These are phyloP conservation scores for Casuarina equisetifolia DNA, from an alignment of 306 rosid genomes.

Conservation along the genomic window DNA sequence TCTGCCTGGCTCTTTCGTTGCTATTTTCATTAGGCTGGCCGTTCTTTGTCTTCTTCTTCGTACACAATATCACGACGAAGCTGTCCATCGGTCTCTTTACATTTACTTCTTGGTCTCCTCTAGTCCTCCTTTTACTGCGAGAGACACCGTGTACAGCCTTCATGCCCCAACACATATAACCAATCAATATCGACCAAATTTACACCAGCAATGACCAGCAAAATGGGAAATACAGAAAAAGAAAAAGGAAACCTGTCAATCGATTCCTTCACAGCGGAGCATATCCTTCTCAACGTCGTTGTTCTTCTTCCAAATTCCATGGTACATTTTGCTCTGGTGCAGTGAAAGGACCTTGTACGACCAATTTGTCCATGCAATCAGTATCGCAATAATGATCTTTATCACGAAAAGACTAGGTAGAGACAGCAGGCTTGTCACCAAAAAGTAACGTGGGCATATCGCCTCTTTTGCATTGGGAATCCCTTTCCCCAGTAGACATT, in stretches of 20 bases:
- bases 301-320: not conserved
- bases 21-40: not conserved
- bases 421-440: not conserved
- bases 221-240: not conserved
- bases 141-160: not conserved
- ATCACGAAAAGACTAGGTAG: not conserved
- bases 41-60: conserved; percentile 26
- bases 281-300: not conserved
- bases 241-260: too few relatives aligned
- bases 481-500: not conserved
- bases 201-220: not conserved
- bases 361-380: not conserved
- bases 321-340: not conserved
- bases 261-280: not conserved
- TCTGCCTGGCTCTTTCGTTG: conserved; percentile 23
- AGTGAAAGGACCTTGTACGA: not conserved
- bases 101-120: not conserved
- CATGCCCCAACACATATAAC: not conserved
- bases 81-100: not conserved
- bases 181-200: not conserved
- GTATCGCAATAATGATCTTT: not conserved
- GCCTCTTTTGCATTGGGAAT: not conserved
- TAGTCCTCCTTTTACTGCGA: not conserved
- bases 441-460: not conserved
- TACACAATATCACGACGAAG: not conserved